phyloP scores from a whole-genome alignment of 352 stramenopile species.

The Phytophthora pistaciae region DNA sequence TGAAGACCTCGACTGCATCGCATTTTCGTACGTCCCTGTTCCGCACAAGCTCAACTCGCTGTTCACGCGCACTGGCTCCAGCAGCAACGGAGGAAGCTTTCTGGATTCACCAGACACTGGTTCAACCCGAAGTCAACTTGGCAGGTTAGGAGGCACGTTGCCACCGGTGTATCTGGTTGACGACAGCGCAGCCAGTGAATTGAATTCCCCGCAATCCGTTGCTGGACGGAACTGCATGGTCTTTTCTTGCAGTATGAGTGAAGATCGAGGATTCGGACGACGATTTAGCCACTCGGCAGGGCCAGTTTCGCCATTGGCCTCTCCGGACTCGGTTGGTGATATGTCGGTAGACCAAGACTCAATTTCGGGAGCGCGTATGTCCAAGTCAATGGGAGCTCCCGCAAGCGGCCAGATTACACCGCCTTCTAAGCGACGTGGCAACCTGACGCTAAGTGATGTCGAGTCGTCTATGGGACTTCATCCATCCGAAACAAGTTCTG shows the following conservation, averaged over 20 bases:
- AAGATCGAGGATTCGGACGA: slow-evolving; percentile 32
- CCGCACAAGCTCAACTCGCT: slow-evolving; percentile 73
- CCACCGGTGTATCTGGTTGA: slow-evolving; percentile 87
- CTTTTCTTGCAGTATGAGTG: slow-evolving; percentile 47
- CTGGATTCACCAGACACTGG: slow-evolving; percentile 19
- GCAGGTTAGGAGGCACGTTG: slow-evolving; percentile 36
- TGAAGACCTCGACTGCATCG: slow-evolving; percentile 87
- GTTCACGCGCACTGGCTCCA: slow-evolving; percentile 45
- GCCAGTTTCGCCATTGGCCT: slow-evolving; percentile 37
- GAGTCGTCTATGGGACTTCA: slow-evolving; percentile 61
- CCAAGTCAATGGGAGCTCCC: slow-evolving; percentile 33
- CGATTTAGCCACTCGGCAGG: slow-evolving; percentile 28
- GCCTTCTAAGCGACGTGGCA: slow-evolving; percentile 29
- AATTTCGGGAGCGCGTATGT: slow-evolving; percentile 10
- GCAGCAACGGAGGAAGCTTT: slow-evolving; percentile 25
- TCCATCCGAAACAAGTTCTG: slow-evolving; percentile 58
- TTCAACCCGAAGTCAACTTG: slow-evolving; percentile 11
- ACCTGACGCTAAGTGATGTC: slow-evolving; percentile 53
- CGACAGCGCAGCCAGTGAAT: slow-evolving; percentile 64
- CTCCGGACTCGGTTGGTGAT: slow-evolving; percentile 38
- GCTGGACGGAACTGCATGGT: slow-evolving; percentile 25
- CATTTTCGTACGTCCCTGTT: slow-evolving; percentile 85
- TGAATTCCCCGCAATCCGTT: slow-evolving; percentile 49
- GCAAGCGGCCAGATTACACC: slow-evolving; percentile 39
- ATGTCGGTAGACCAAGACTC: slow-evolving; percentile 25